phyloP scores from a whole-genome alignment of 805 yeast species.

The Saturnispora ahearnii region DNA sequence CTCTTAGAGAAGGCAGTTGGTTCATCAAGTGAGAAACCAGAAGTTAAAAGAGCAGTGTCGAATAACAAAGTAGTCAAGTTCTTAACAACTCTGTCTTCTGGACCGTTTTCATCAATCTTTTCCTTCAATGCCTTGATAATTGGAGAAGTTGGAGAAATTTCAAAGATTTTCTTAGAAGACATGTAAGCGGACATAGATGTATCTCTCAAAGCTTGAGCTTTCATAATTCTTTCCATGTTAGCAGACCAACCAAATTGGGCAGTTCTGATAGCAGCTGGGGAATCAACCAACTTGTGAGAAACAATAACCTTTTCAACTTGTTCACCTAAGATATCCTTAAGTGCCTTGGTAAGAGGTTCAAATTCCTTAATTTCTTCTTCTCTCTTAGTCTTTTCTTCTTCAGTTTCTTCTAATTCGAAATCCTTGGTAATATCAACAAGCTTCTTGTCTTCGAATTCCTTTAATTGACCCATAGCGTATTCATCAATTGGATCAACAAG shows the following conservation, averaged over 20 bases:
- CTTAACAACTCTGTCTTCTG: conserved; percentile 96
- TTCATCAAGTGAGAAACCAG: conserved; percentile 98
- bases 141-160: conserved; percentile 93
- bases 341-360: conserved; percentile 89
- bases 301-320: conserved; percentile 99
- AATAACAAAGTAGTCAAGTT: conserved; percentile 92
- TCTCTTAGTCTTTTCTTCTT: conserved; percentile 91
- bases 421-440: conserved; percentile 98
- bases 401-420: conserved; percentile 96
- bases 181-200: conserved; percentile 98
- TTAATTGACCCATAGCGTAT: conserved; percentile 98
- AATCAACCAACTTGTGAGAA: conserved; percentile 92
- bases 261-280: conserved; percentile 99
- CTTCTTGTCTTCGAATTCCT: conserved; percentile 99
- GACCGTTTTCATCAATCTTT: conserved; percentile 95
- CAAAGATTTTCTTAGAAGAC: conserved; percentile 99
- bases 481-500: conserved; percentile 99
- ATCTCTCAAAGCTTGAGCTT: conserved; percentile 99
- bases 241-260: conserved; percentile 99
- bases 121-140: conserved; percentile 92
- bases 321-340: conserved; percentile 96
- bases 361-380: conserved; percentile 88
- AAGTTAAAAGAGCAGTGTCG: conserved; percentile 96
- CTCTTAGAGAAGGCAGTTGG: conserved; percentile 96
- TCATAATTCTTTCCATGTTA: conserved; percentile 99